These are phyloP conservation scores for Pleurotus giganteus DNA, from an alignment of 768 basidiomycete genomes.

Conservation along the genomic window DNA sequence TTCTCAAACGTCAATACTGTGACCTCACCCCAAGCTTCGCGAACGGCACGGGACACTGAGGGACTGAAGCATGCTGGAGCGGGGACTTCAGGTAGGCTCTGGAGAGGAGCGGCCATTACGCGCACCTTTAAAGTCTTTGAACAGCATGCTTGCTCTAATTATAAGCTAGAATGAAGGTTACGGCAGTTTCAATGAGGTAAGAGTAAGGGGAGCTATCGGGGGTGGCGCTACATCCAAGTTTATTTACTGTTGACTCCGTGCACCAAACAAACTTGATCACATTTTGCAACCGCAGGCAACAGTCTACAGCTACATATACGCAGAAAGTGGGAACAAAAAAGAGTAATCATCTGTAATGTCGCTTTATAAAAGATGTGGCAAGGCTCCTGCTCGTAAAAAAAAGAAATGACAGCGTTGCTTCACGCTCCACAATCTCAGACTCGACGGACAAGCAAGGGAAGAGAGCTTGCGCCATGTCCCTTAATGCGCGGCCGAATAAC, in stretches of 20 bases:
- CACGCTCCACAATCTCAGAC: neutral
- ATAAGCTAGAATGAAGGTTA: neutral
- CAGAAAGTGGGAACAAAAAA: too few species aligned
- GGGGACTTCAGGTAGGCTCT: neutral
- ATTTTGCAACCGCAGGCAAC: too few species aligned
- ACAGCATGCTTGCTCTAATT: neutral
- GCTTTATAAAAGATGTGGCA: too few species aligned
- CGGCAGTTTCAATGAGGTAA: neutral
- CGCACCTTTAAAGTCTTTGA: neutral
- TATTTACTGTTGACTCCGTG: too few species aligned
- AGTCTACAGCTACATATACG: too few species aligned
- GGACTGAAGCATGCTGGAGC: conserved; percentile 26
- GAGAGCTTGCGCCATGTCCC: conserved; percentile 51
- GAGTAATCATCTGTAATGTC: too few species aligned
- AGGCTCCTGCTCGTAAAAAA: too few species aligned
- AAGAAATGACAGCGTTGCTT: neutral
- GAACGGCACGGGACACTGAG: conserved; percentile 8
- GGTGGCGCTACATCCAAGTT: too few species aligned
- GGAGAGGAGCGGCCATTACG: neutral
- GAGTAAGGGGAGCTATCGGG: too few species aligned
- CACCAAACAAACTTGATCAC: too few species aligned
- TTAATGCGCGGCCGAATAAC: conserved; percentile 59
- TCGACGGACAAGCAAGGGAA: conserved; percentile 50
- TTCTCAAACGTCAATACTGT: neutral
- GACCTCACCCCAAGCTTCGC: conserved; percentile 13